Conservation (phyloP, 2,329 filamentous ascomycete genomes). For the Berkeleyomyces rouxiae region DNA sequence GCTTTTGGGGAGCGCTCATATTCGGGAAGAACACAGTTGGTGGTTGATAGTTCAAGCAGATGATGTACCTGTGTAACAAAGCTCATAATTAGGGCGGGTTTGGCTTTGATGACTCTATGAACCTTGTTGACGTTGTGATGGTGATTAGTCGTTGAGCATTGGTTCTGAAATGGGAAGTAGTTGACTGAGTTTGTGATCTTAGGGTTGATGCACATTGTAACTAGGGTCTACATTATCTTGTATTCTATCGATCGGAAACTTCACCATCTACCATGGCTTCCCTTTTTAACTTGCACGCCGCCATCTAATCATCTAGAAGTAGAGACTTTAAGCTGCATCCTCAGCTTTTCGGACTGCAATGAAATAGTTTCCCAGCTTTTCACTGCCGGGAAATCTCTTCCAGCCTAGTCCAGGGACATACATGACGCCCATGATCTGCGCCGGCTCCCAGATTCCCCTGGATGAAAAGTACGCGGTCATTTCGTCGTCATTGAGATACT, state of each 20-base stretch:
- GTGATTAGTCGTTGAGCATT: neutral
- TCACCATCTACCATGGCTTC: neutral
- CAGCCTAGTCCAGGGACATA: slow-evolving; percentile 86
- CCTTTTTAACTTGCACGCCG: neutral
- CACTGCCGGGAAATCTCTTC: slow-evolving; percentile 65
- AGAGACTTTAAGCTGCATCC: neutral
- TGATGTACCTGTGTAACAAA: too few species aligned
- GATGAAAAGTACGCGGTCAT: slow-evolving; percentile 39
- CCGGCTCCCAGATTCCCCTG: slow-evolving; percentile 40
- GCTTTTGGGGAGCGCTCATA: slow-evolving; percentile 20
- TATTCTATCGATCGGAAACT: neutral
- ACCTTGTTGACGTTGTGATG: neutral
- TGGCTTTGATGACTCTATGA: neutral
- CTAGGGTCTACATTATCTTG: neutral
- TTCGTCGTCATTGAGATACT: slow-evolving; percentile 84
- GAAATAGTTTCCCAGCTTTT: slow-evolving; percentile 89
- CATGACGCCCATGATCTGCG: slow-evolving; percentile 59
- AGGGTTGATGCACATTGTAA: neutral
- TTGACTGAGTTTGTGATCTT: neutral
- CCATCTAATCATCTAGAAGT: neutral
- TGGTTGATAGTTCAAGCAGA: too few species aligned
- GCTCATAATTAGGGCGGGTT: too few species aligned
- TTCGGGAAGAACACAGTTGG: neutral
- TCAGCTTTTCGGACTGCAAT: slow-evolving; percentile 52
- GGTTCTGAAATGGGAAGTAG: neutral